These are phyloP conservation scores for Ogataea siamensis DNA, from an alignment of 805 yeast genomes.

Conservation along the genomic window DNA sequence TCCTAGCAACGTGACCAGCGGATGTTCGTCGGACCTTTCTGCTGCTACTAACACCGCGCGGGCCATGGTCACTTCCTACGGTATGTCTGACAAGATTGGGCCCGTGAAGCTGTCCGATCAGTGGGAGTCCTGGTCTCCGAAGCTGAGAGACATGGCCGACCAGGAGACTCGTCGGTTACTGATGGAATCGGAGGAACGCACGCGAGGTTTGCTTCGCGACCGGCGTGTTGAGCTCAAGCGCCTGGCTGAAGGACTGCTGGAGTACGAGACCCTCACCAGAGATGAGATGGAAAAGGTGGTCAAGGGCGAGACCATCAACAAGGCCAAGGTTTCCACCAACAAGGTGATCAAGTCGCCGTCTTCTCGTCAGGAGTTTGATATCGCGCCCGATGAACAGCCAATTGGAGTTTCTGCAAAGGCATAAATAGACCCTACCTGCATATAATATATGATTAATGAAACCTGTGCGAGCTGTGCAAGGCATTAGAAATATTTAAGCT, in stretches of 20 bases:
- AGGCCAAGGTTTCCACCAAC: slow-evolving; percentile 68
- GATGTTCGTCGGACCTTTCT: slow-evolving; percentile 89
- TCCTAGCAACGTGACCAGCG: slow-evolving; percentile 87
- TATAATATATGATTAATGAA: slow-evolving; percentile 15
- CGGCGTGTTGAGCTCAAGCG: slow-evolving; percentile 72
- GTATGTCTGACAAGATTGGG: slow-evolving; percentile 93
- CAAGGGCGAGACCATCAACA: slow-evolving; percentile 70
- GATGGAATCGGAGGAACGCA: slow-evolving; percentile 74
- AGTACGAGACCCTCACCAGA: slow-evolving; percentile 90
- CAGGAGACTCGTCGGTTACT: slow-evolving; percentile 80
- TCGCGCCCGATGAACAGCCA: slow-evolving; percentile 35
- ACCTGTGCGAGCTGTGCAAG: slow-evolving; percentile 1
- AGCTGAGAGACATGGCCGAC: slow-evolving; percentile 86
- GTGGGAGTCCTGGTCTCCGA: slow-evolving; percentile 95
- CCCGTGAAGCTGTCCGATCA: slow-evolving; percentile 87
- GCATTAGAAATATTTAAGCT: not conserved
- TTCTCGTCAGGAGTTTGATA: slow-evolving; percentile 33
- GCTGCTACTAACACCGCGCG: slow-evolving; percentile 91
- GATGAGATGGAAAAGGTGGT: slow-evolving; percentile 88
- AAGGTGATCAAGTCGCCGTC: slow-evolving; percentile 58
- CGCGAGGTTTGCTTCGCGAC: slow-evolving; percentile 62
- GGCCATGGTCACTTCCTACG: slow-evolving; percentile 95
- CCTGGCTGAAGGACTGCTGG: slow-evolving; percentile 88
- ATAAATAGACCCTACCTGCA: slow-evolving; percentile 15
- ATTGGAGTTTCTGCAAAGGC: slow-evolving; percentile 29